Base-by-base conservation (phyloP, 495 filamentous ascomycete species). In the Penicillium antarcticum region DNA sequence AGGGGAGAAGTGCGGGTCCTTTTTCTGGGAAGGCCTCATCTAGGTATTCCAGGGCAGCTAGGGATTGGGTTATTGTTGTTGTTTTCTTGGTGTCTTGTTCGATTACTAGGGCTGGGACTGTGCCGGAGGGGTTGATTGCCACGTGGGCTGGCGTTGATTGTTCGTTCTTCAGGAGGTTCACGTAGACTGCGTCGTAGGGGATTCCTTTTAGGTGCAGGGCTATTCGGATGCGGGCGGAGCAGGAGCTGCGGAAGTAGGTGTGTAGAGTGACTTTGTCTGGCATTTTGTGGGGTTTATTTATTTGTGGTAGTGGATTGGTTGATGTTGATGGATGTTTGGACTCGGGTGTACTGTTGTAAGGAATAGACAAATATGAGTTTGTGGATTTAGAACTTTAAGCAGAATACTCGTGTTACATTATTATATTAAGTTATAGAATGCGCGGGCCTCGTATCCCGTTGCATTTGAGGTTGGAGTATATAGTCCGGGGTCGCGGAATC, bases 171-270 rank as follows among this genome's bases (percentile, higher is more conserved):
- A 76, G 63, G 9, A 82, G 72, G 59, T 78, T 70, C 55, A 79
- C 65, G 52, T 67, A 67, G 50, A 71, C 57, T 11, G 68, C 55
- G 23, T 53, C 67, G 61, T 70, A 76, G 14, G 66, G 62, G 46
- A 81, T 64, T 29, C 54, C 51, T 56, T 79, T 79, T 19, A 78
- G 66, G 43, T 73, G 49, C 0, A 78, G 68, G 16, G 76, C 78
- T 53, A 77, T 81, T 33, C 77, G 77, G 4, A 82, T 60, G 10
- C 78, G 70, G 11, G 73, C 77, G n/a, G 77, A 73, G 66, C 76
- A 81, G 42, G 77, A 80, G 39, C 77, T 81, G 41, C 77, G 75
- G 58, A 76, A 81, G 66, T 79, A 82, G 44, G 72, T 79, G 67
- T 80, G 65, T 18, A 82, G 73, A 0, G 62, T 73, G 39, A 75